phyloP scores from a whole-genome alignment of 176 grass and related monocot genomes.

The Oryza glumipatula region DNA sequence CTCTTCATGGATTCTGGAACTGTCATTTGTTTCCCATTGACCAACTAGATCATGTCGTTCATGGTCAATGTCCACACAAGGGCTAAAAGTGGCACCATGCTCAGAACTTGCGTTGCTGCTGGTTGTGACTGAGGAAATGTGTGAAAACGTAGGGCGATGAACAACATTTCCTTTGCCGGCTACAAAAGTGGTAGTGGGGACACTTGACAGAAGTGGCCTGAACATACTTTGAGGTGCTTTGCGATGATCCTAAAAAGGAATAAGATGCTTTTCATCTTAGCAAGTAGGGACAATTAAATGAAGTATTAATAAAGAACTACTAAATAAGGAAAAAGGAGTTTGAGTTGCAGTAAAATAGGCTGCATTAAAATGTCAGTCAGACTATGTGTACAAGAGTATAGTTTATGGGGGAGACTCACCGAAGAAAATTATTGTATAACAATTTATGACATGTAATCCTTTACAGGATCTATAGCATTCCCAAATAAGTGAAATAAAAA shows the following conservation, averaged over 20 bases:
- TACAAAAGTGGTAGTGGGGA: slow-evolving; percentile 67
- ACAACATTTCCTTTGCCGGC: slow-evolving; percentile 53
- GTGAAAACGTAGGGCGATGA: slow-evolving; percentile 61
- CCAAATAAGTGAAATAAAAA: neutral
- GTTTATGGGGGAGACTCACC: neutral
- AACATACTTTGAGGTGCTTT: slow-evolving; percentile 92
- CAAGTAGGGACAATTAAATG: neutral
- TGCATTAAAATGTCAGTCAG: neutral
- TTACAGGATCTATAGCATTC: neutral
- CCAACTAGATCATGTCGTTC: slow-evolving; percentile 49
- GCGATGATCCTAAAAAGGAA: slow-evolving; percentile 75
- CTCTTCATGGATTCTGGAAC: slow-evolving; percentile 59
- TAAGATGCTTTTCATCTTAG: slow-evolving; percentile 33
- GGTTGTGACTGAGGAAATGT: slow-evolving; percentile 68
- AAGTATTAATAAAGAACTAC: neutral
- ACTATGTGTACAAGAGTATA: slow-evolving; percentile 1
- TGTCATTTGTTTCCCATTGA: slow-evolving; percentile 46
- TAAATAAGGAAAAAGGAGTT: slow-evolving; percentile 17
- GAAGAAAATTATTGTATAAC: slow-evolving; percentile 23
- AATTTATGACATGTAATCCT: slow-evolving; percentile 15
- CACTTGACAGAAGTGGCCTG: slow-evolving; percentile 89
- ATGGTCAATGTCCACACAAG: slow-evolving; percentile 55
- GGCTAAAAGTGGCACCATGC: slow-evolving; percentile 52
- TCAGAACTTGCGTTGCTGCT: slow-evolving; percentile 76
- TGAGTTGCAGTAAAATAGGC: slow-evolving; percentile 28